Percentiles rank a stretch among this genome's conserved stretches.
These are phyloP conservation scores for Reticulascus tulasneorum DNA, from an alignment of 2,329 filamentous ascomycete species.

Conservation along the genomic window DNA sequence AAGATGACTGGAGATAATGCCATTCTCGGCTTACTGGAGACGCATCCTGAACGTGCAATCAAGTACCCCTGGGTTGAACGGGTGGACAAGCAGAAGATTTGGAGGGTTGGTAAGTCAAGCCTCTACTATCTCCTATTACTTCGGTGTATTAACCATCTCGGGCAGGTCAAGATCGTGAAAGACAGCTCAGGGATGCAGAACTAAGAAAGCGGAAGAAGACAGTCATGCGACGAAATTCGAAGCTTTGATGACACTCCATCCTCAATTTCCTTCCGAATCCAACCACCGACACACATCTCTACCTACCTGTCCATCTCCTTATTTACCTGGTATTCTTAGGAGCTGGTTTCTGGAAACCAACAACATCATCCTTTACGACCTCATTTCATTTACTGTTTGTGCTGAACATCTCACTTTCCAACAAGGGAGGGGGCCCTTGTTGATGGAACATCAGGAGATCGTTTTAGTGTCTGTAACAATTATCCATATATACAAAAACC, in stretches of 20 bases:
- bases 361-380: too few relatives aligned
- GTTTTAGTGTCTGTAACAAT: too few relatives aligned
- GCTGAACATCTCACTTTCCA: constrained; percentile 1
- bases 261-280: too few relatives aligned
- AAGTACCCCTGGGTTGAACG: constrained; percentile 25
- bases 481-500: too few relatives aligned
- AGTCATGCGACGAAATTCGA: too few relatives aligned
- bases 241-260: too few relatives aligned
- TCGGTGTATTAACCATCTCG: not conserved
- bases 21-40: constrained; percentile 22
- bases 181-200: constrained; percentile 14
- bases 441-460: too few relatives aligned
- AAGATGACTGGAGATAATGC: constrained; percentile 17
- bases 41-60: constrained; percentile 29
- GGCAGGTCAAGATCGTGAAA: constrained; percentile 13
- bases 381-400: too few relatives aligned
- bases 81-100: constrained; percentile 19
- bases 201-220: constrained; percentile 11
- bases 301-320: too few relatives aligned
- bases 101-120: constrained; percentile 21
- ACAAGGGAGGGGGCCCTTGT: constrained; percentile 2
- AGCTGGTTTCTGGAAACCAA: too few relatives aligned
- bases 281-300: too few relatives aligned
- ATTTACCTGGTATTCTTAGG: too few relatives aligned
- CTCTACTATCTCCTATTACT: not conserved